Evolutionary conservation across 345 rosid species (phyloP).

Genomic region (Acer negundo): DNA sequence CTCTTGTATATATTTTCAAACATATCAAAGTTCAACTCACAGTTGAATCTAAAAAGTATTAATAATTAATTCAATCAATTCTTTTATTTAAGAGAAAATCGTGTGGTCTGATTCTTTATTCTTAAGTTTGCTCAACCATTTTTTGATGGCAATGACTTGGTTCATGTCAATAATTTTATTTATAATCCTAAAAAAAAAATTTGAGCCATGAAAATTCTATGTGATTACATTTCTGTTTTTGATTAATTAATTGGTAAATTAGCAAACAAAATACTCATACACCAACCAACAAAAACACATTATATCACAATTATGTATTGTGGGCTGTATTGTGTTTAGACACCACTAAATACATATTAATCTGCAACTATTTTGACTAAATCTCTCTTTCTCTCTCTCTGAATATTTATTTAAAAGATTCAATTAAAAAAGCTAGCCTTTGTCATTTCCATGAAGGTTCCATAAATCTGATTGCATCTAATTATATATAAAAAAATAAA

Average conservation of each 20-base stretch:
- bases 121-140: not conserved
- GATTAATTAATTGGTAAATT: slow-evolving; percentile 24
- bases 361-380: slow-evolving; percentile 13
- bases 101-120: not conserved
- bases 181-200: slow-evolving; percentile 2
- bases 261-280: slow-evolving; percentile 16
- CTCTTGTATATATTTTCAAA: not conserved
- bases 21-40: not conserved
- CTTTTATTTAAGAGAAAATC: too few relatives aligned
- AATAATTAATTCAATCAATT: too few relatives aligned
- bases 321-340: not conserved
- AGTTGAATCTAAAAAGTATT: too few relatives aligned
- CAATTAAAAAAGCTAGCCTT: too few relatives aligned
- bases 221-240: slow-evolving; percentile 3
- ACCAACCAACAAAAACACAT: slow-evolving; percentile 32
- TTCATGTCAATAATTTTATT: not conserved
- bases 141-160: not conserved
- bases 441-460: too few relatives aligned
- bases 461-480: too few relatives aligned
- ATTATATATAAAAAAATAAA: too few relatives aligned
- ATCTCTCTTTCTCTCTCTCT: not conserved
- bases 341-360: not conserved
- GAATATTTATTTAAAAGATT: too few relatives aligned
- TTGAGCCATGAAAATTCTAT: slow-evolving; percentile 20
- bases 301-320: not conserved